These are phyloP conservation scores for Parachlorella kessleri DNA, from an alignment of 139 green algal species.

Conservation along the genomic window DNA sequence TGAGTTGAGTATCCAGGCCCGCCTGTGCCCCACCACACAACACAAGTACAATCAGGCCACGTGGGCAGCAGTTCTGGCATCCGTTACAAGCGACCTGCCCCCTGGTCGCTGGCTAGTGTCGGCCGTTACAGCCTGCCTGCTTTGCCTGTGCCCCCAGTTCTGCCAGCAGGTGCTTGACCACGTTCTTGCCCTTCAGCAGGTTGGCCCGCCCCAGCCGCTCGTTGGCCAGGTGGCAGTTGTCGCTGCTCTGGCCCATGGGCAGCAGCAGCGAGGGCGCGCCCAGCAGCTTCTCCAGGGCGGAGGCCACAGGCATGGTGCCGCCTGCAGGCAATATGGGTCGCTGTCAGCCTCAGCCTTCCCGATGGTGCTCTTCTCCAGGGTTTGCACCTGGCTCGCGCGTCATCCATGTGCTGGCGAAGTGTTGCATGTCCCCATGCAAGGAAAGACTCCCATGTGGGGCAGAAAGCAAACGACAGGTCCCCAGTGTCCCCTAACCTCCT, in stretches of 20 bases:
- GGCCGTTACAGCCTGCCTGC: not conserved
- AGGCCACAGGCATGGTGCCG: conserved; percentile 91
- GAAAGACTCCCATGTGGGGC: too few species aligned
- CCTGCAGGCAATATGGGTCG: conserved; percentile 73
- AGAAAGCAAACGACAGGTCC: too few species aligned
- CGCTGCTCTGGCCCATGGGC: conserved; percentile 89
- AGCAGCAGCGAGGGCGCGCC: conserved; percentile 87
- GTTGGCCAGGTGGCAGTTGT: conserved; percentile 89
- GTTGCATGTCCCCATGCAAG: too few species aligned
- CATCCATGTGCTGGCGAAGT: too few species aligned
- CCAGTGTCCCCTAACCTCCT: too few species aligned
- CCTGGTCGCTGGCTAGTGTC: not conserved
- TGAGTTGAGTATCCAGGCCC: too few species aligned
- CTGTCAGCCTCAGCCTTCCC: too few species aligned
- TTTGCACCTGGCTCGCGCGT: too few species aligned
- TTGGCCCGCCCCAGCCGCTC: conserved; percentile 86
- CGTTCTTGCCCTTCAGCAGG: conserved; percentile 84
- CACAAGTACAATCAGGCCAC: too few species aligned
- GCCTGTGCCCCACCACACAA: too few species aligned
- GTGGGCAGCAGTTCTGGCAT: too few species aligned
- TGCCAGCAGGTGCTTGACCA: conserved; percentile 75
- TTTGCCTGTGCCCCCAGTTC: conserved; percentile 42
- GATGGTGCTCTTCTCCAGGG: too few species aligned
- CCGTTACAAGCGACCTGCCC: not conserved
- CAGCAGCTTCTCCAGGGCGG: conserved; percentile 86